Conservation (phyloP, 352 stramenopile genomes). For the Pythium brachiatum region DNA sequence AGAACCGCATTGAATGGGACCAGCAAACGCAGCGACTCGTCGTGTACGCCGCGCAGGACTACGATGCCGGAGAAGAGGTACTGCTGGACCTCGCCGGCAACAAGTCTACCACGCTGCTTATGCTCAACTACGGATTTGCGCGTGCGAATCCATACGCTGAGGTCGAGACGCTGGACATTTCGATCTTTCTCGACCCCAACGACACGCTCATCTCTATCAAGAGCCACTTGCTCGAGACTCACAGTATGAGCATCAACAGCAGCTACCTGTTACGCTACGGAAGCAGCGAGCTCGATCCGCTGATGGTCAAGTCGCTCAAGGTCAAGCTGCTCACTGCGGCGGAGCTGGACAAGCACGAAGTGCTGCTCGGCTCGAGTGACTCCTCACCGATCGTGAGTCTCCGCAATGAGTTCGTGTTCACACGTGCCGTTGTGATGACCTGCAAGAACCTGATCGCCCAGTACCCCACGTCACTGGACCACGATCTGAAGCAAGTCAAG, state of each 20-base stretch:
- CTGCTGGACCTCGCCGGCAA: conserved; percentile 3
- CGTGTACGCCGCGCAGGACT: conserved; percentile 26
- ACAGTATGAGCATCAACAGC: conserved; percentile 26
- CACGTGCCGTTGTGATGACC: conserved; percentile 17
- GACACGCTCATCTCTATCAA: conserved; percentile 29
- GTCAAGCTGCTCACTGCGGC: conserved; percentile 20
- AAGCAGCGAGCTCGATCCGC: conserved; percentile 13
- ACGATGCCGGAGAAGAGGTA: conserved; percentile 26
- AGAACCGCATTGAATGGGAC: conserved; percentile 20
- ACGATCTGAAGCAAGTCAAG: conserved; percentile 13
- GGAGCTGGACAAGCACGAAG: conserved; percentile 24
- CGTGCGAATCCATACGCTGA: conserved; percentile 10
- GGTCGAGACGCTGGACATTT: conserved; percentile 26
- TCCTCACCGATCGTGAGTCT: conserved; percentile 20
- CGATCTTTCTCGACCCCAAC: conserved; percentile 31
- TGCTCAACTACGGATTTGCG: conserved; percentile 32
- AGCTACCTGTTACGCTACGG: conserved; percentile 29
- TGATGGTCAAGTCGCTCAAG: conserved; percentile 29
- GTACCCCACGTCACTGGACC: conserved; percentile 29
- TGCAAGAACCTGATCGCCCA: conserved; percentile 30
- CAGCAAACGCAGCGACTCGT: conserved; percentile 13
- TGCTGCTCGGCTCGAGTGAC: conserved; percentile 13
- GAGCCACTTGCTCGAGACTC: conserved; percentile 19
- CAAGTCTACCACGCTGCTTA: conserved; percentile 26
- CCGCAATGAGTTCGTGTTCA: conserved; percentile 32